Conservation (phyloP, 768 basidiomycete species). For the Rhodotorula babjevae region DNA sequence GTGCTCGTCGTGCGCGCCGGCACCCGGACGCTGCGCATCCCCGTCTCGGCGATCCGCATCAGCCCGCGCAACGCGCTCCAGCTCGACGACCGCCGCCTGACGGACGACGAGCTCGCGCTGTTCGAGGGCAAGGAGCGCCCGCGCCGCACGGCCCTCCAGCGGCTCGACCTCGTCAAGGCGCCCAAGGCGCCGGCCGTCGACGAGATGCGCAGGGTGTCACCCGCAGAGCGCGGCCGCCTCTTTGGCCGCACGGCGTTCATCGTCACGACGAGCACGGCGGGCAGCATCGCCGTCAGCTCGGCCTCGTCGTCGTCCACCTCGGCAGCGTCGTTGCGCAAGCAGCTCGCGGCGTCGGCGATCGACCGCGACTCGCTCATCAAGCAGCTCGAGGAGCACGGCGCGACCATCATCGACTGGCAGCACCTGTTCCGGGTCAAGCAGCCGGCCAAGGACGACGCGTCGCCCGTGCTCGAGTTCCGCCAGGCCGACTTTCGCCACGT, state of each 20-base stretch:
- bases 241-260: constrained; percentile 19
- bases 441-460: neutral
- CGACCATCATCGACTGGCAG: constrained; percentile 29
- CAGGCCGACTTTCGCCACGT: constrained; percentile 14
- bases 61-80: neutral
- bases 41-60: constrained; percentile 16
- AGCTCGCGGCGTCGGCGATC: neutral
- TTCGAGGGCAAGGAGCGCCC: constrained; percentile 6
- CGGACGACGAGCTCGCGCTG: constrained; percentile 6
- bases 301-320: too few relatives aligned
- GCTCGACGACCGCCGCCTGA: constrained; percentile 37
- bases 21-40: constrained; percentile 8
- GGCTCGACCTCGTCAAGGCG: neutral
- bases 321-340: neutral
- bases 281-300: neutral
- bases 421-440: constrained; percentile 31
- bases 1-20: constrained; percentile 51
- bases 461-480: constrained; percentile 4
- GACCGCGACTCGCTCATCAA: constrained; percentile 6
- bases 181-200: neutral
- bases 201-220: neutral
- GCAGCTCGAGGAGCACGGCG: constrained; percentile 30
- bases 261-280: neutral
- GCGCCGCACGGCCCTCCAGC: neutral
- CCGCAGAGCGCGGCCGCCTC: neutral